Percentiles rank a stretch among this genome's conserved stretches.
phyloP scores from a whole-genome alignment of 2,329 filamentous ascomycete genomes.

The Cyphellophora attinorum region DNA sequence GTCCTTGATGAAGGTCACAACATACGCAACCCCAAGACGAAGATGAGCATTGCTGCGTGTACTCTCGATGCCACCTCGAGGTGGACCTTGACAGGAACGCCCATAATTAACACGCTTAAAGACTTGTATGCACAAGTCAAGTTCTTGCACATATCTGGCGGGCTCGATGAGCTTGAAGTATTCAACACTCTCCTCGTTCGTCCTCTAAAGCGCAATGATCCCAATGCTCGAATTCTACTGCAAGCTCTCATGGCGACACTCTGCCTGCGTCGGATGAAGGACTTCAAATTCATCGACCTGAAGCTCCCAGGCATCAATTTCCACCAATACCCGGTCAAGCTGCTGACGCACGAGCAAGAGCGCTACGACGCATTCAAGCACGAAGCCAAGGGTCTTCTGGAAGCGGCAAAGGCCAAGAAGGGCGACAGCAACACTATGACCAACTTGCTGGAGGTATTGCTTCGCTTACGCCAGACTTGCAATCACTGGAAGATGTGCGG shows the following conservation, averaged over 20 bases:
- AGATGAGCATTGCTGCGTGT: conserved; percentile 59
- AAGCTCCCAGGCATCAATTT: conserved; percentile 69
- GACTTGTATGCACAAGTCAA: conserved; percentile 73
- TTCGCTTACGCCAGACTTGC: conserved; percentile 76
- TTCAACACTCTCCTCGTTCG: conserved; percentile 66
- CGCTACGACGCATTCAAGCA: conserved; percentile 58
- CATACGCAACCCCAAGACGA: conserved; percentile 68
- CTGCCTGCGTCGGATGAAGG: conserved; percentile 72
- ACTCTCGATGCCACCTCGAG: conserved; percentile 59
- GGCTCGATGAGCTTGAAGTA: conserved; percentile 60
- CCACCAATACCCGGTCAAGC: conserved; percentile 65
- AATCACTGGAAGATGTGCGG: conserved; percentile 76
- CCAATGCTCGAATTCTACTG: conserved; percentile 53
- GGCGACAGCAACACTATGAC: conserved; percentile 54
- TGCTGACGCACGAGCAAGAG: conserved; percentile 62
- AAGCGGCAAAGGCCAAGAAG: conserved; percentile 30
- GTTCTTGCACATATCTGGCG: conserved; percentile 67
- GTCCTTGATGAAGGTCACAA: conserved; percentile 77
- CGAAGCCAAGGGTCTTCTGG: conserved; percentile 60
- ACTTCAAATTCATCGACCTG: conserved; percentile 80
- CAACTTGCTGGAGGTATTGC: conserved; percentile 67
- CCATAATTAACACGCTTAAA: conserved; percentile 72
- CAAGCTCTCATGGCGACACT: conserved; percentile 72
- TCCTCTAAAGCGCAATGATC: conserved; percentile 51
- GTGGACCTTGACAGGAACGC: conserved; percentile 74